These are phyloP conservation scores for Tuber indicum DNA, from an alignment of 495 filamentous ascomycete genomes.

Conservation along the genomic window DNA sequence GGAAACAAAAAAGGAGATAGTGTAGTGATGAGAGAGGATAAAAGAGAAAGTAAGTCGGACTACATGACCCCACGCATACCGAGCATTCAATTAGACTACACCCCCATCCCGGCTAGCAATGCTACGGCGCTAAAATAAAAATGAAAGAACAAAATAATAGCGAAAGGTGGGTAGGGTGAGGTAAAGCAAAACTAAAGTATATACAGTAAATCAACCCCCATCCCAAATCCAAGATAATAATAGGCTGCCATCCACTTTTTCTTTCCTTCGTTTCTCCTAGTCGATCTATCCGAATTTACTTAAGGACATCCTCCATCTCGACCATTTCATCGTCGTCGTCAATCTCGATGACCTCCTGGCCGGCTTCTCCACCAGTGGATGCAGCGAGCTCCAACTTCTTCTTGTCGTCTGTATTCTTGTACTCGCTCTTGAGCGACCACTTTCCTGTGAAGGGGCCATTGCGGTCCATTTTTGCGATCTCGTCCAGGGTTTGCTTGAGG, in stretches of 20 bases:
- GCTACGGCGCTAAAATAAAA: not conserved
- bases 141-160: not conserved
- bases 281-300: conserved; percentile 6
- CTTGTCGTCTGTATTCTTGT: conserved; percentile 50
- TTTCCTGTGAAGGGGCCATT: conserved; percentile 72
- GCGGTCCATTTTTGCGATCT: conserved; percentile 73
- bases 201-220: not conserved
- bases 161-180: not conserved
- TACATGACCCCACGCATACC: not conserved
- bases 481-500: conserved; percentile 73
- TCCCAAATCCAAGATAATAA: not conserved
- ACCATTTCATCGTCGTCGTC: conserved; percentile 59
- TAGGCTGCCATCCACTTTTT: not conserved
- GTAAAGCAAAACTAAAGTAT: conserved; percentile 1
- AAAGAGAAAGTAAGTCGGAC: not conserved
- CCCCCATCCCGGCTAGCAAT: not conserved
- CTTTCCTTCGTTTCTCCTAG: not conserved
- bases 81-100: not conserved
- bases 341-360: conserved; percentile 43
- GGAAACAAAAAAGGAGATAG: not conserved
- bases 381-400: conserved; percentile 45
- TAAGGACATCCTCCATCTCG: conserved; percentile 68
- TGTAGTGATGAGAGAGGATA: not conserved
- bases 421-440: conserved; percentile 74
- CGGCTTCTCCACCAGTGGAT: conserved; percentile 49